phyloP scores from a whole-genome alignment of 805 yeast genomes.

The Ogataea angusta region DNA sequence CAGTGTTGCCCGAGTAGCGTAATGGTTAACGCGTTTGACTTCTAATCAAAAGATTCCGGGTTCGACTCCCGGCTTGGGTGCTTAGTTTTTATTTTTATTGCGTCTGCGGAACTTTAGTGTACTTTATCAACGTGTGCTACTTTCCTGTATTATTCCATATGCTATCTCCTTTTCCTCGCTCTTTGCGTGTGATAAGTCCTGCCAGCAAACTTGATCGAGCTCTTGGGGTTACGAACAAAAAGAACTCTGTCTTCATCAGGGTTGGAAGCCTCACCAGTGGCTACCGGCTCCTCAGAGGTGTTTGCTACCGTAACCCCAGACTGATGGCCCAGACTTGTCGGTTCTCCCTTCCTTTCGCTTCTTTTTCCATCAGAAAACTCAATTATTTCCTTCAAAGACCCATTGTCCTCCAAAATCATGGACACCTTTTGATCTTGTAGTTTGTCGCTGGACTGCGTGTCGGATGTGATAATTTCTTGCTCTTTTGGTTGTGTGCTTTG shows the following conservation, averaged over 20 bases:
- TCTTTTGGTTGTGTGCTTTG: not conserved
- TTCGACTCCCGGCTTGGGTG: constrained; percentile 54
- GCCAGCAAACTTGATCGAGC: not conserved
- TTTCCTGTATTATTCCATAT: too few species aligned
- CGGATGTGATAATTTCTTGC: not conserved
- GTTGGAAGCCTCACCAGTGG: too few species aligned
- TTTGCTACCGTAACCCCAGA: too few species aligned
- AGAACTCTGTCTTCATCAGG: not conserved
- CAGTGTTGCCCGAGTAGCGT: constrained; percentile 52
- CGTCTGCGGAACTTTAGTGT: too few species aligned
- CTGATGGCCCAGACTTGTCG: too few species aligned
- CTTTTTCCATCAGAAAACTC: not conserved
- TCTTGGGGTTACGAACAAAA: not conserved
- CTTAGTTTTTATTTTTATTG: constrained; percentile 8
- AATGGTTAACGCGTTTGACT: constrained; percentile 67
- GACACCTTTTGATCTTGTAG: constrained; percentile 1
- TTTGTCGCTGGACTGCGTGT: not conserved
- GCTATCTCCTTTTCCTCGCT: not conserved
- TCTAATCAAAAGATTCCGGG: constrained; percentile 64
- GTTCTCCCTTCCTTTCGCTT: too few species aligned
- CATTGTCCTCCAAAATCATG: constrained; percentile 7
- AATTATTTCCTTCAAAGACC: constrained; percentile 3
- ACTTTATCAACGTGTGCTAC: too few species aligned
- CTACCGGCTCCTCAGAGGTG: too few species aligned
- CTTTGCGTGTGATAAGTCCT: not conserved